phyloP scores from a whole-genome alignment of 2,329 filamentous ascomycete species.

The Colletotrichum plurivorum region DNA sequence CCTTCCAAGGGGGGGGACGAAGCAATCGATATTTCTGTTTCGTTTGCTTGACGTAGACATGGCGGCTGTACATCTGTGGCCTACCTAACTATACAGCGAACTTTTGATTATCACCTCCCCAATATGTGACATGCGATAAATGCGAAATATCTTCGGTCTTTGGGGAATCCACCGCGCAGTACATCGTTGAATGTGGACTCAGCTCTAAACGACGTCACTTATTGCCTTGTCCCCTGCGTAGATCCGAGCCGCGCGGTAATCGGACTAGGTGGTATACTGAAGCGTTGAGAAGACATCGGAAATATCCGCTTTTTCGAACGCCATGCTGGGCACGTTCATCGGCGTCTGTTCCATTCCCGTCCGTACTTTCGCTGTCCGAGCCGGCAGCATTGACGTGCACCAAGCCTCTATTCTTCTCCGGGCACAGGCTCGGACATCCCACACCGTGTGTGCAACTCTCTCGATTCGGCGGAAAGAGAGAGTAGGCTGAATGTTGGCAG shows the following conservation, averaged over 20 bases:
- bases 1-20: conserved; percentile 44
- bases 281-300: conserved; percentile 69
- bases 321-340: conserved; percentile 55
- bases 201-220: conserved; percentile 35
- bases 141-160: no score
- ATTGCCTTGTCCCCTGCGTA: conserved; percentile 61
- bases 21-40: conserved; percentile 45
- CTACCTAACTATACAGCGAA: conserved; percentile 45
- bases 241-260: conserved; percentile 75
- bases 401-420: neutral
- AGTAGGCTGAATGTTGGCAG: no score
- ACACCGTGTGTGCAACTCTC: neutral
- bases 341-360: no score
- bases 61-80: no score
- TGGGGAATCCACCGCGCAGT: no score
- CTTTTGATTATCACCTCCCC: conserved; percentile 48
- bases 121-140: conserved; percentile 47
- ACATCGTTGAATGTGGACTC: conserved; percentile 31
- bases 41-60: conserved; percentile 48
- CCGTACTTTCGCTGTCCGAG: no score
- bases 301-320: conserved; percentile 74
- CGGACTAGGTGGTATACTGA: conserved; percentile 70
- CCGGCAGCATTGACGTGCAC: no score
- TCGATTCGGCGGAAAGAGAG: neutral
- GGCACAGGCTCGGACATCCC: neutral